A percentile compares a stretch with the other conserved stretches of the same genome.
These are phyloP conservation scores for Eleusine indica DNA, from an alignment of 176 grass and related monocot species.

Conservation along the genomic window DNA sequence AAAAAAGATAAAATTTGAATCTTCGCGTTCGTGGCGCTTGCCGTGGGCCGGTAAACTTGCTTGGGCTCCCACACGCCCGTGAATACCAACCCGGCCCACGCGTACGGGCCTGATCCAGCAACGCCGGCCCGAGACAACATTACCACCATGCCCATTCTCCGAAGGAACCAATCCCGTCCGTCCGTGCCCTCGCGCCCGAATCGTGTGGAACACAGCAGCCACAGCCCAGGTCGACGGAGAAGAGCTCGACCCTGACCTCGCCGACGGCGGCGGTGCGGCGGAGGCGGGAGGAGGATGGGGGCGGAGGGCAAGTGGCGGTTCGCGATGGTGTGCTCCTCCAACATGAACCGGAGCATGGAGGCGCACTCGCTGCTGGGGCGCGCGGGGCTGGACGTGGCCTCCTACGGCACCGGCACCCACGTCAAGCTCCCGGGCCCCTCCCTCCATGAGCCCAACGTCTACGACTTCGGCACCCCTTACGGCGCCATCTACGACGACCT, in stretches of 20 bases:
- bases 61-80: no score
- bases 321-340: conserved; percentile 2
- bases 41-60: no score
- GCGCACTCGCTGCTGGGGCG: conserved; percentile 70
- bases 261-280: background rate
- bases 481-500: conserved; percentile 77
- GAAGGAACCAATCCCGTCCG: background rate
- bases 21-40: no score
- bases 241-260: no score
- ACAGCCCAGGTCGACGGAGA: background rate
- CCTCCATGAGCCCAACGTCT: conserved; percentile 83
- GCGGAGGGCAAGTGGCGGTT: conserved; percentile 43
- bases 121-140: no score
- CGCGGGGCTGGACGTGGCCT: conserved; percentile 69
- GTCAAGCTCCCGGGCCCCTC: conserved; percentile 85
- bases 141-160: no score
- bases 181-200: background rate
- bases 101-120: no score
- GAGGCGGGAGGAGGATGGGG: background rate
- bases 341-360: conserved; percentile 89
- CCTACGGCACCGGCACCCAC: conserved; percentile 82
- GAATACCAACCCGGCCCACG: no score
- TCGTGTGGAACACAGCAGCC: background rate
- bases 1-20: no score
- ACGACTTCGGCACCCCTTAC: conserved; percentile 82